Evolutionary conservation across 1,284 basidiomycete species (phyloP), one percentile per base, ranked within the genome.

Genomic region (Trametes versicolor): DNA sequence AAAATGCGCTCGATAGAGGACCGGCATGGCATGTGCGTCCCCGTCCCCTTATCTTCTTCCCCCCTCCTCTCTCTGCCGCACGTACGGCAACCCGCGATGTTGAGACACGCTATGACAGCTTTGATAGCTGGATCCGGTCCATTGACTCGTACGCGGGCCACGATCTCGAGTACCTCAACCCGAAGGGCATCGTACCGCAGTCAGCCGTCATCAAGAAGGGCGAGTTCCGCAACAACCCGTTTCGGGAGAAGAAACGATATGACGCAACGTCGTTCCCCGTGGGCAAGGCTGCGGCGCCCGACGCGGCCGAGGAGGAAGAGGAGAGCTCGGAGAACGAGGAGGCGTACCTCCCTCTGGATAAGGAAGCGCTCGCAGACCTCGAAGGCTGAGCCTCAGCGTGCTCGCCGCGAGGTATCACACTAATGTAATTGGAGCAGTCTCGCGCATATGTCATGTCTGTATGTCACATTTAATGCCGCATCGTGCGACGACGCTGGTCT

Each of bases 1-100:
- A 87, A 88, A 65, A 92, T 98, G 89, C 86, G 95, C 57, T 80
- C 85, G 65, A 90, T 94, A 39, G 97, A 99, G 79, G 89, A 94
- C 64, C 86, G 86, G 41, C 84, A 87, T 69, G 90, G 90, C 65
- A 82, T 95, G 94, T 96, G 73, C 71, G 94, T 67, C n/a, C 65
- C 29, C 49, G n/a, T 21, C 29, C 27, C 25, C n/a, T 52, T 12
- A 52, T 39, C 9, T 45, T 49, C 19, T n/a, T 15, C 29, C 37
- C 34, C 29, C 17, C 54, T 39, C 23, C 34, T 15, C 9, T 37
- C 34, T 13, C 9, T 47, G n/a, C n/a, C n/a, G n/a, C n/a, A n/a
- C n/a, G n/a, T 12, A 27, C 48, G 48, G 25, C 48, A 29, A 49
- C 9, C 48, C 48, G 37, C 9, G 19, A 8, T 32, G 25, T 13